Conservation (phyloP, 805 yeast genomes). For the Kuraishia ogatae region DNA sequence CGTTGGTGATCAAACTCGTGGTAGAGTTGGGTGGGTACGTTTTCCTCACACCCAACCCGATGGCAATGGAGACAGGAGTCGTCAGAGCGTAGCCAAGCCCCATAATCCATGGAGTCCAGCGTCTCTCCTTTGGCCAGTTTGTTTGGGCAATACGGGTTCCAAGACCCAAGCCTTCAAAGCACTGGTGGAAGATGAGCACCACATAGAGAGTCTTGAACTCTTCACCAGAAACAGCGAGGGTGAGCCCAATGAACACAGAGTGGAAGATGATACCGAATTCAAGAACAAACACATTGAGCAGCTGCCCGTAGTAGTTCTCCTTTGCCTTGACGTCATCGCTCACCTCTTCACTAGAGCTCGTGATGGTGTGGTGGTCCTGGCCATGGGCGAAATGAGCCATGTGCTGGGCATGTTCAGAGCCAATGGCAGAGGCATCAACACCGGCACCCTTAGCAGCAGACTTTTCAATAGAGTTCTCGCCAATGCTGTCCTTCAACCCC, state of each 20-base stretch:
- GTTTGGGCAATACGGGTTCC: constrained; percentile 67
- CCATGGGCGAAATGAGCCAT: constrained; percentile 33
- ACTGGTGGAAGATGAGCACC: constrained; percentile 67
- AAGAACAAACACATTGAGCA: constrained; percentile 46
- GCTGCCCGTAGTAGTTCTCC: constrained; percentile 47
- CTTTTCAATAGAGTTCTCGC: background rate
- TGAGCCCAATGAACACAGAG: constrained; percentile 72
- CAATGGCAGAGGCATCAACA: too few species aligned
- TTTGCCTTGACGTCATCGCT: constrained; percentile 11
- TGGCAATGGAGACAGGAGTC: constrained; percentile 70
- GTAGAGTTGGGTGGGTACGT: constrained; percentile 52
- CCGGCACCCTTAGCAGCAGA: constrained; percentile 1
- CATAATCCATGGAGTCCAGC: constrained; percentile 50
- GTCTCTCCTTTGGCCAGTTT: constrained; percentile 31
- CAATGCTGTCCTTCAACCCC: background rate
- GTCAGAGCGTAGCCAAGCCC: constrained; percentile 43
- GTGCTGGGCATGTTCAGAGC: constrained; percentile 12
- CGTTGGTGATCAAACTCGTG: constrained; percentile 55
- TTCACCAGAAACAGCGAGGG: constrained; percentile 70
- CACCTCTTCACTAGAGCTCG: background rate
- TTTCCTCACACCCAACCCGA: constrained; percentile 68
- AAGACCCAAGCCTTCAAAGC: constrained; percentile 81
- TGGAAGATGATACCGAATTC: constrained; percentile 82
- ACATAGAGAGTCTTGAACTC: constrained; percentile 66
- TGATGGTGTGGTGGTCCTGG: constrained; percentile 19